Conservation (phyloP, 176 grass and related monocot genomes). For the Eremochloa ophiuroides region DNA sequence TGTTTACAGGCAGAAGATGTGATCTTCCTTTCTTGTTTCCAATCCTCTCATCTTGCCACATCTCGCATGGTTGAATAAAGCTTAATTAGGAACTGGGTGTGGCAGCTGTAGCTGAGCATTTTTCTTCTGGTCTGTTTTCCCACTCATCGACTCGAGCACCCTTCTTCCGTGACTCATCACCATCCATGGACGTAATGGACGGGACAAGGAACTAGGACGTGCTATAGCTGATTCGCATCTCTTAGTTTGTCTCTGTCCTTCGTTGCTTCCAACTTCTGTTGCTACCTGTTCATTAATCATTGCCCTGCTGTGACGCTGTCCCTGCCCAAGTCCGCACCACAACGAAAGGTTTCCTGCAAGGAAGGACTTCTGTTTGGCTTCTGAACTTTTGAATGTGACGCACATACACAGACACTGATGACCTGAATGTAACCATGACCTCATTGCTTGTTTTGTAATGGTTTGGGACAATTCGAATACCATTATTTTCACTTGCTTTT, state of each 20-base stretch:
- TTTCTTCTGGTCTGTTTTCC: neutral
- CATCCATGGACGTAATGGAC: neutral
- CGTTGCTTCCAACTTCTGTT: neutral
- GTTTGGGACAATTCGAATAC: neutral
- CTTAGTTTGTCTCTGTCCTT: neutral
- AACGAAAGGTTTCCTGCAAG: neutral
- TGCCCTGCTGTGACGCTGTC: neutral
- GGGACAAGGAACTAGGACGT: constrained; percentile 7
- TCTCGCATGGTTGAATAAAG: neutral
- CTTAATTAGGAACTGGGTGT: neutral
- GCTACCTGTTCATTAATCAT: neutral
- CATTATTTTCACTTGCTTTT: neutral
- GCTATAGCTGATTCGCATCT: neutral
- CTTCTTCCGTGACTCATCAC: neutral
- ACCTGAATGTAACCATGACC: neutral
- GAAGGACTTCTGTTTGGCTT: constrained; percentile 26
- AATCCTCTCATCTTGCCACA: neutral
- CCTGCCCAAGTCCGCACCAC: neutral
- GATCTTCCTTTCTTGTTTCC: neutral
- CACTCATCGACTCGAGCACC: neutral
- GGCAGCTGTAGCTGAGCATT: neutral
- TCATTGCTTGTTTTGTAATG: neutral
- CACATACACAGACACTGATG: neutral
- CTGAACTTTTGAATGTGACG: constrained; percentile 12
- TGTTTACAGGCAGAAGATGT: neutral